Base-by-base conservation (phyloP, 345 rosid genomes). In the Rhodomyrtus tomentosa region DNA sequence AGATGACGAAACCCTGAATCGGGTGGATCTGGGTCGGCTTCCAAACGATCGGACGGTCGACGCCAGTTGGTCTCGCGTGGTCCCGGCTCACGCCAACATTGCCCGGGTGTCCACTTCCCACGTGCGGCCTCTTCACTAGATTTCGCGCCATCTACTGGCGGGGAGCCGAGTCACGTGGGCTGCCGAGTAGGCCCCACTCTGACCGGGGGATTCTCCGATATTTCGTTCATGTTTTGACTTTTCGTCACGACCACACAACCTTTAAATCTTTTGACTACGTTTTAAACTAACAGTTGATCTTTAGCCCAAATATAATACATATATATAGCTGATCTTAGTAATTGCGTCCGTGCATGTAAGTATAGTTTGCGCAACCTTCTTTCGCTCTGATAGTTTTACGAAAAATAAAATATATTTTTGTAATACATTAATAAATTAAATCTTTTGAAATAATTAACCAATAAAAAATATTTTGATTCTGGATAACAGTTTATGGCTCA, bases 31-130 rank as follows among this genome's bases (percentile, higher is more conserved):
- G 11, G 74, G 29, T 7, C 74, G 74, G 16, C 3, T 10, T 29
- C 40, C 1, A 0, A 0, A 0, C 16, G 74, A 62, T 62, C 74
- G 21, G 74, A 62, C 74, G 40, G 74, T 15, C 0, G 0, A 1
- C 0, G 40, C 16, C 0, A 0, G 32, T 16, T 36, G 22, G 74
- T 29, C 74, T 62, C 0, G 1, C 3, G 74, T 29, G 22, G 7
- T 10, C 0, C 0, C 74, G 74, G 74, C 5, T 0, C 74, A 29
- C 40, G 22, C 10, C 22, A 29, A 18, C 9, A 7, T 62, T 3
- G 74, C 74, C 74, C 74, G 2, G 20, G 4, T 10, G 73, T 10
- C 40, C 40, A 9, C 40, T 29, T 7, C 0, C 40, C 74, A 62
- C 74, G 74, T 62, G 74, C 40, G 74, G 9, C 40, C 5, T 8